Evolutionary conservation across 495 filamentous ascomycete genomes (phyloP), one percentile per base, ranked within the genome.

Genomic region (Penicillium diatomitis): DNA sequence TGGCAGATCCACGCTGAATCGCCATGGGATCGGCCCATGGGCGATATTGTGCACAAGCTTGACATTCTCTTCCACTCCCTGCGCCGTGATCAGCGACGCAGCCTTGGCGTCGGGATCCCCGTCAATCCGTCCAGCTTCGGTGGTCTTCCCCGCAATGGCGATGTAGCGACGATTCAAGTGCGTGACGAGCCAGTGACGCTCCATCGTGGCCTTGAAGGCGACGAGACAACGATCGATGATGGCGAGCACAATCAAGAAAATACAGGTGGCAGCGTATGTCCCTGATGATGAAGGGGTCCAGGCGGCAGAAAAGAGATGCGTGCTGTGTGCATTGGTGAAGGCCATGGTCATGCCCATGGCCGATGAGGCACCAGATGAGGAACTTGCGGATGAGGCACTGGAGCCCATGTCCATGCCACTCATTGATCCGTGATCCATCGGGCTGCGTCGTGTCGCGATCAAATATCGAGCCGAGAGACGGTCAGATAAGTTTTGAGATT

Each of bases 231-330:
- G 84, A 61, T 81, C 82, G 46, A 85, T 55, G 50, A 83, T 70
- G 10, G 83, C 79, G 28, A 95, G 79, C 10, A 83, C 48, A 64
- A 92, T 82, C 39, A 95, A 74, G 65, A 95, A 94, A 63, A 95
- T 84, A 66, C 90, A 94, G 34, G 87, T 91, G 36, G 77, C 88
- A 4, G 85, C 88, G 62, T 96, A 96, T 44, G 70, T 55, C 46
- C 84, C 85, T 0, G 75, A 72, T 11, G 66, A 78, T 5, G 58
- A 69, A 8, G 90, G 91, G 4, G 81, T 83, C 89, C 90, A 96
- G 32, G 66, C 52, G 0, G 68, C 53, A 5, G 87, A 85, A 75
- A 79, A 96, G 51, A 96, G 80, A 1, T 89, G 73, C 0, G 86
- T 90, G 51, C 59, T 68, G 39, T 78, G 82, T 49, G 69, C 63